Evolutionary conservation across 371 early-diverging fungal species (phyloP), one percentile per base, ranked within the genome.

Genomic region (Cokeromyces recurvatus): DNA sequence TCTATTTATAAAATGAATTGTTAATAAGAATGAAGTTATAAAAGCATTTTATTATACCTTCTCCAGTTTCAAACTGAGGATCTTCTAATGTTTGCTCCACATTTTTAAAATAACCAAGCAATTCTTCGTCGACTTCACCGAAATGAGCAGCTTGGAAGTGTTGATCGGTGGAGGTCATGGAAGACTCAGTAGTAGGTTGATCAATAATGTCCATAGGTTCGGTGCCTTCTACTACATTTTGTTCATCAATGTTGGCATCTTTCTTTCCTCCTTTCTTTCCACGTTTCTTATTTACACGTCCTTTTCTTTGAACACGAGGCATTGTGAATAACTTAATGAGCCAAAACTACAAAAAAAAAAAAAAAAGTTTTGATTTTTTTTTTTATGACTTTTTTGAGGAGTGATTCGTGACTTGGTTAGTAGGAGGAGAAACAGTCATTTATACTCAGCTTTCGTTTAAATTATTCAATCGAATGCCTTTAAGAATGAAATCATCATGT

Each of bases 1-100:
- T 89, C 89, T 81, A 58, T 29, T 5, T 8, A 11, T 29, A 29
- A 29, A 29, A 29, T 5, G 5, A 11, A 29, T 29, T 11, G 29
- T 8, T 29, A 5, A 29, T 5, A 29, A 8, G 8, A 5, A 29
- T 5, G 8, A 5, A 29, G 11, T 29, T 29, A 8, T 5, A 29
- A 8, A 5, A 8, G 29, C 11, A 34, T 16, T 2, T 2, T 40
- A 5, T 34, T 20, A 17, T 68, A 85, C 86, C 87, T 73, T 92
- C 89, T 0, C 71, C 78, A 0, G 79, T 64, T 50, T 85, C 86
- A 53, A 86, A 87, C 21, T 73, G 76, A 16, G 79, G 74, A 39
- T 77, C 80, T 32, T 89, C 85, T 22, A 92, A 48, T 36, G 81
- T 82, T 45, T 77, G 73, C 55, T 91, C 90, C 14, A 90, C 79